Evolutionary conservation across 2,329 filamentous ascomycete species (phyloP).

Genomic region (Chrysoporthe puriensis): DNA sequence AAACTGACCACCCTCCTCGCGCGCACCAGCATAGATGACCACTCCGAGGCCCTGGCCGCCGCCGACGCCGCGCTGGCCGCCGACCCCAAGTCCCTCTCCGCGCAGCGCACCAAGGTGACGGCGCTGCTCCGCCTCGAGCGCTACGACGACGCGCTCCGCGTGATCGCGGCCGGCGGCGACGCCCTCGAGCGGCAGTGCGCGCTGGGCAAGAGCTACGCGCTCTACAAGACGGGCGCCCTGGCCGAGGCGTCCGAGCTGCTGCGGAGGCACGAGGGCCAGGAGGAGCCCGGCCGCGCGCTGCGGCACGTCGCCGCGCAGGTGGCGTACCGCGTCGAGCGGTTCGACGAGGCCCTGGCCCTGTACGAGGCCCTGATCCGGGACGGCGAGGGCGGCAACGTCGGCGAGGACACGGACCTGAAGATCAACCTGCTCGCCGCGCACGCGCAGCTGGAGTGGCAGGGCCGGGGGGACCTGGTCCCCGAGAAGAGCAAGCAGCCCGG

Average conservation of each 20-base stretch:
- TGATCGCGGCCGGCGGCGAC: slow-evolving; percentile 66
- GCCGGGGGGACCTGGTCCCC: slow-evolving; percentile 54
- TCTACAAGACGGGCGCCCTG: slow-evolving; percentile 77
- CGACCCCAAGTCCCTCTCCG: slow-evolving; percentile 55
- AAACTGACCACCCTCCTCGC: slow-evolving; percentile 59
- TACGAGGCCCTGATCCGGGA: slow-evolving; percentile 63
- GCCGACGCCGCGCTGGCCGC: slow-evolving; percentile 65
- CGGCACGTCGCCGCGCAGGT: slow-evolving; percentile 66
- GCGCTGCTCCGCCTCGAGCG: slow-evolving; percentile 82
- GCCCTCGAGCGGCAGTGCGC: slow-evolving; percentile 62
- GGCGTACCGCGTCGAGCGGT: slow-evolving; percentile 76
- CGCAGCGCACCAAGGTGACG: slow-evolving; percentile 71
- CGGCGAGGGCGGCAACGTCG: slow-evolving; percentile 47
- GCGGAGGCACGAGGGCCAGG: slow-evolving; percentile 28
- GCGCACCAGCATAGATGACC: slow-evolving; percentile 65
- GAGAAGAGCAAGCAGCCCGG: slow-evolving; percentile 57
- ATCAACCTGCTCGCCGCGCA: slow-evolving; percentile 77
- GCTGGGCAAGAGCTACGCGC: slow-evolving; percentile 78
- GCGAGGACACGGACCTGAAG: slow-evolving; percentile 73
- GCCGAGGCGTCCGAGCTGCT: slow-evolving; percentile 60
- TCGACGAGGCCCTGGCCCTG: slow-evolving; percentile 65
- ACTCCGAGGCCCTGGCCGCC: slow-evolving; percentile 71
- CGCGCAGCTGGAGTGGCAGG: slow-evolving; percentile 74
- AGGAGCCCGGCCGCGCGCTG: slow-evolving; percentile 37
- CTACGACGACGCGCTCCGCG: slow-evolving; percentile 74